Base-by-base conservation (phyloP, 768 basidiomycete genomes). In the Hebeloma cylindrosporum region DNA sequence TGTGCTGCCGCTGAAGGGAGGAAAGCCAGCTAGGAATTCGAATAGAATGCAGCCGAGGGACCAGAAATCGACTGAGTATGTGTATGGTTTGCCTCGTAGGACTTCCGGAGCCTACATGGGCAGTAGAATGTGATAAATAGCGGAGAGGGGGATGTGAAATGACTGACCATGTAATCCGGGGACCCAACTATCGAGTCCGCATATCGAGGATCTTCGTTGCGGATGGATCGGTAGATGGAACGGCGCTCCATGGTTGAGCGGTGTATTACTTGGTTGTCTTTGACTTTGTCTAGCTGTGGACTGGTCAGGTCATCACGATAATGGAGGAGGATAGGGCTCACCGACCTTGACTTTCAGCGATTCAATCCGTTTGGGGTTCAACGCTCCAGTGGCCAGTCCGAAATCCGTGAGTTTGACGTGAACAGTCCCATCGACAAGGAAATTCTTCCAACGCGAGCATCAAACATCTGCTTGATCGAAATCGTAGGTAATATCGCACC, bases 341-440 rank as follows among this genome's bases (percentile, higher is more conserved):
- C 91, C 13, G 48, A 91, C 92, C 77, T 93, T 96, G 60, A 92
- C 76, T 71, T 90, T 95, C 45, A 98, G 72, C 0, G 91, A 93
- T 60, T 97, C 95, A 52, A 99, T 98, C 45, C 89, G 83, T 50
- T 80, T 85, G 3, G 96, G 95, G 64, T 93, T 97, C 38, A 99
- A 72, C 3, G 94, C 92, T 14, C 96, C 96, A 1, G 96, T 96
- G 1, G 96, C 96, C 7, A 99, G 76, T 21, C 96, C 96, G 63
- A 99, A 99, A 65, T 99, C 96, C 4, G 96, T 94, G 30, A 96
- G 70, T 63, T 98, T 99, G 62, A 99, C 95, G 60, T 99, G 96
- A 2, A 96, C 96, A 6, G 87, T 84, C 8, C 88, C 79, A 60
- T 98, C 96, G 28, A 99, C 89, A 42, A 99, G 74, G 73, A 99